These are phyloP conservation scores for Yamadazyma aaseri DNA, from an alignment of 1,139 yeast species.

Conservation along the genomic window DNA sequence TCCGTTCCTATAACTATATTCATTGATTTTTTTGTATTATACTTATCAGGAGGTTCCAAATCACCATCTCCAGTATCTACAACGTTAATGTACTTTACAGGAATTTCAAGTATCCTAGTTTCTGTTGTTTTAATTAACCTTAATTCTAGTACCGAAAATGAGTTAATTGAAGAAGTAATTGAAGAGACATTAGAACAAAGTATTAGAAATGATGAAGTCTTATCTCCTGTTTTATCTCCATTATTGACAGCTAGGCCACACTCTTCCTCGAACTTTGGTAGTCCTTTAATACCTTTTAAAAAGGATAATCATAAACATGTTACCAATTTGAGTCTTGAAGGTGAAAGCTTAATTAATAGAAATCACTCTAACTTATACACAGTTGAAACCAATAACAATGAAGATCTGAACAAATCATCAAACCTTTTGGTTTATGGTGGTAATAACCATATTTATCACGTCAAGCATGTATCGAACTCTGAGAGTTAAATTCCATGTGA, in stretches of 20 bases:
- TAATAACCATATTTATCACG: conserved; percentile 40
- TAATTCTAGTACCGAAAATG: conserved; percentile 42
- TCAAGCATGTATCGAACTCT: conserved; percentile 23
- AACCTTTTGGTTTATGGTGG: conserved; percentile 35
- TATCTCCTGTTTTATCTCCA: conserved; percentile 51
- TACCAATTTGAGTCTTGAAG: conserved; percentile 15
- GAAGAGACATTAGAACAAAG: conserved; percentile 51
- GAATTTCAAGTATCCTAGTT: conserved; percentile 44
- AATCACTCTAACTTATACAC: conserved; percentile 25
- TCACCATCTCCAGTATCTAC: conserved; percentile 20
- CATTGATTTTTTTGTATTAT: conserved; percentile 38
- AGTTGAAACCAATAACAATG: conserved; percentile 10
- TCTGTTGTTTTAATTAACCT: conserved; percentile 50
- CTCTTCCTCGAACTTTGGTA: conserved; percentile 12
- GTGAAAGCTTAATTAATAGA: conserved; percentile 16
- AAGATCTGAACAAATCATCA: conserved; percentile 9
- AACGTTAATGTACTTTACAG: conserved; percentile 38
- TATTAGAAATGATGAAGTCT: conserved; percentile 41
- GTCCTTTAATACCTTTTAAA: conserved; percentile 14
- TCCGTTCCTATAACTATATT: conserved; percentile 54
- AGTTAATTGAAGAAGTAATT: conserved; percentile 46
- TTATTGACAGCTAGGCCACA: conserved; percentile 20
- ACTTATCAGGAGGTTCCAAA: conserved; percentile 18
- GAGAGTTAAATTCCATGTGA: too few relatives aligned
- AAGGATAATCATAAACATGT: conserved; percentile 9